Evolutionary conservation across 2,329 filamentous ascomycete genomes (phyloP), one percentile per base, ranked within the genome.

Genomic region (Podosphaera xanthii): DNA sequence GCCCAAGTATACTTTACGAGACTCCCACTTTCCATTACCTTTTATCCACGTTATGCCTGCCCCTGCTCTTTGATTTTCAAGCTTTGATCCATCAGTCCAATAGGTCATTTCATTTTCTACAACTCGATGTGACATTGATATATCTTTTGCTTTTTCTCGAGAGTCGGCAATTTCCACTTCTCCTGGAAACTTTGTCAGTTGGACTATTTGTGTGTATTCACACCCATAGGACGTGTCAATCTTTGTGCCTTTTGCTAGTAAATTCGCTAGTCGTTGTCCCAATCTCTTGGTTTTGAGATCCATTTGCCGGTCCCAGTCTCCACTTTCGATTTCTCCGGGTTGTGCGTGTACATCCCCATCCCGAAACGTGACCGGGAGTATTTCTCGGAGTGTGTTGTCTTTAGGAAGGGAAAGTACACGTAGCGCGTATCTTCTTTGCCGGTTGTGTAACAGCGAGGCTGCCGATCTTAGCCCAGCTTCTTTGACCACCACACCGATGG

Each of bases 261-360:
- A 52, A 3, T 52, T 52, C 4, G 48, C 48, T 31, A 34, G 30
- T 52, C 30, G 30, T 34, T 52, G 30, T 4, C 48, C 48, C 10
- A 52, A 9, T 31, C 10, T 34, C 48, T 33, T 52, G 12, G 12
- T 1, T 34, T 52, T 34, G 22, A 7, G 22, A 33, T 34, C 48
- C 8, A 7, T 31, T 8, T 1, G 1, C 48, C 48, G 12, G 12
- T 52, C 48, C 30, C 30, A 52, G 8, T 52, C 48, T 52, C 2
- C 12, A 31, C 22, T 31, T 34, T 52, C 8, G 1, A 52, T 52
- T 22, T 78, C 22, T 40, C 52, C 52, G 6, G 34, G 52, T n/a
- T 54, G 52, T 35, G 34, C 52, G 52, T 54, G 52, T n/a, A 36
- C 34, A n/a, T 54, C 52, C n/a, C 52, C 52, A 12, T 14, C 52